Base-by-base conservation (phyloP, 1,139 yeast genomes). In the Diutina catenulata region DNA sequence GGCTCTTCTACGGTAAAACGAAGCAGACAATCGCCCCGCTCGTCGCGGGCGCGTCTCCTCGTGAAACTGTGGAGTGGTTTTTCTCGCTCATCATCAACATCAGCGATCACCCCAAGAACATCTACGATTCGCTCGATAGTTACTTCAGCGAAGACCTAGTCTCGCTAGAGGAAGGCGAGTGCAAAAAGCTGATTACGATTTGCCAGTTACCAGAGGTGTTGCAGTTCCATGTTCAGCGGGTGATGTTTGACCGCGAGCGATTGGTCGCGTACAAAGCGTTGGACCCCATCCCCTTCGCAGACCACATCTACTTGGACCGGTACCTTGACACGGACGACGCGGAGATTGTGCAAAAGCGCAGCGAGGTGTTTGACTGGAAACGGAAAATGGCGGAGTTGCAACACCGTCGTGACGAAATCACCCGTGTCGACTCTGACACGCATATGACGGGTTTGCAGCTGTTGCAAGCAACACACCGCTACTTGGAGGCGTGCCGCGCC, bases 161-260 rank as follows among this genome's bases (percentile, higher is more conserved):
- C 2, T 70, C 73, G 37, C 68, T 82, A 39, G 93, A 81, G 33
- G 80, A 75, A 42, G 94, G 91, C 1, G 66, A 68, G 31, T 87
- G 75, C 4, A 80, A 81, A 42, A 75, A 94, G 50, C 70, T 81
- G 1, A 70, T 86, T 33, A 76, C 93, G 0, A 72, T 88, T 6
- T 66, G 74, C 11, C 68, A 75, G 43, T 60, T 86, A 13, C 98
- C 98, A 0, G 78, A 79, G 8, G 74, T 91, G 38, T 59, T 91
- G 38, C 98, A 91, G 53, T 74, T 91, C 38, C 98, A 91, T 53
- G 84, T 91, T 3, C 97, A 88, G 57, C 69, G 98, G 50, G 97
- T 88, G 1, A 81, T 86, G 54, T 91, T 81, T 57, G 95, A 91
- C 53, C 68, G 88, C 37, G 80, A 69, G 41, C 59, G 71, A 26